These are phyloP conservation scores for Passalora sequoiae DNA, from an alignment of 2,329 filamentous ascomycete species.

Conservation along the genomic window DNA sequence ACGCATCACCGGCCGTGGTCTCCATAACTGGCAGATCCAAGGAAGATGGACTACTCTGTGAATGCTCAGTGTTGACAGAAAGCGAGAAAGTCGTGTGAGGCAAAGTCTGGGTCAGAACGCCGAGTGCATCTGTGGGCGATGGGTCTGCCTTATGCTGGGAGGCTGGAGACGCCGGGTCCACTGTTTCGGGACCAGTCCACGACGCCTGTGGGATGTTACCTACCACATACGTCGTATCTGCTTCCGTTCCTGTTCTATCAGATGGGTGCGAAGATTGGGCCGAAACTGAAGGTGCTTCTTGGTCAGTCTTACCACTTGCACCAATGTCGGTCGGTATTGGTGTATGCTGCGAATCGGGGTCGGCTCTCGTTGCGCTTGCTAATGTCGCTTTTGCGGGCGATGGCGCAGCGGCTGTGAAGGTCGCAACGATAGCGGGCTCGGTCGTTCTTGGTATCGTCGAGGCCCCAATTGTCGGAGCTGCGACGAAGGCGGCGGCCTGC, in stretches of 20 bases:
- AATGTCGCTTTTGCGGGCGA: neutral
- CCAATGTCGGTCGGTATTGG: neutral
- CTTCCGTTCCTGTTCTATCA: too few relatives aligned
- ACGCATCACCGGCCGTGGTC: too few relatives aligned
- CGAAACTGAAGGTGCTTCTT: too few relatives aligned
- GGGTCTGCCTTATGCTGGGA: neutral
- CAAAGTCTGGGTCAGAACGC: slow-evolving; percentile 3
- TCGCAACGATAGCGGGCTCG: neutral
- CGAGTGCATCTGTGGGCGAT: slow-evolving; percentile 4
- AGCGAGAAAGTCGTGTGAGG: neutral
- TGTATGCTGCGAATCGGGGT: neutral
- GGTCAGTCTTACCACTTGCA: neutral
- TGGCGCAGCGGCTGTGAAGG: neutral
- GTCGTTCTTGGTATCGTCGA: neutral
- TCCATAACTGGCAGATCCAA: neutral
- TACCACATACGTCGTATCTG: neutral
- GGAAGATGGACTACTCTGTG: neutral
- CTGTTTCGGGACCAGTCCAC: neutral
- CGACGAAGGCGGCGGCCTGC: slow-evolving; percentile 1
- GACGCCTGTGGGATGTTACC: neutral
- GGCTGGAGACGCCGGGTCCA: neutral
- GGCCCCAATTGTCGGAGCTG: neutral
- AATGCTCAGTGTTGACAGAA: neutral
- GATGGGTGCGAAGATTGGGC: too few relatives aligned
- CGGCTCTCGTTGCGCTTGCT: neutral